A percentile compares a stretch with the other conserved stretches of the same genome.
These are phyloP conservation scores for Fomitopsis serialis DNA, from an alignment of 768 basidiomycete species.

Conservation along the genomic window DNA sequence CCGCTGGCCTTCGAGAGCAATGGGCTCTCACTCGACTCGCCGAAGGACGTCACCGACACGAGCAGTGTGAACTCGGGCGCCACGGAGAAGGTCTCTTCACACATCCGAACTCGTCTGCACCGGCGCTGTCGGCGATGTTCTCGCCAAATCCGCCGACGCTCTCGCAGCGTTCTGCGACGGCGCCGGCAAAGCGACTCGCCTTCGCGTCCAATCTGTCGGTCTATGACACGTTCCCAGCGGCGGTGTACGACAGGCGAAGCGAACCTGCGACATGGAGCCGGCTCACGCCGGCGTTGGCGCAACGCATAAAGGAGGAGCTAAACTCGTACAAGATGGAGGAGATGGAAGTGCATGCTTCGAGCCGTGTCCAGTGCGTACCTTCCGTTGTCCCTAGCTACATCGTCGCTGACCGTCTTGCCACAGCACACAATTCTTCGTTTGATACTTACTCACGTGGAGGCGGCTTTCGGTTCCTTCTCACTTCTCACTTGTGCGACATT, in stretches of 20 bases:
- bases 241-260: constrained; percentile 89
- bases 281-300: constrained; percentile 89
- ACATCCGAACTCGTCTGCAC: constrained; percentile 90
- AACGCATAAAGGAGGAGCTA: constrained; percentile 96
- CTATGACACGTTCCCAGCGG: constrained; percentile 92
- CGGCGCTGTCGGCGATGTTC: constrained; percentile 63
- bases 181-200: constrained; percentile 63
- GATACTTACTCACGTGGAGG: constrained; percentile 26
- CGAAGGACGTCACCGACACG: constrained; percentile 35
- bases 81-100: constrained; percentile 60
- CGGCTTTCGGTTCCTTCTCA: constrained; percentile 16
- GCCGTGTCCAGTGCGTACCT: constrained; percentile 76
- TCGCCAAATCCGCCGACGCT: constrained; percentile 42
- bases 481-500: constrained; percentile 14
- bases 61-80: constrained; percentile 30
- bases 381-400: constrained; percentile 4
- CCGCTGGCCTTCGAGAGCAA: constrained; percentile 49
- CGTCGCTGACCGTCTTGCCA: constrained; percentile 9
- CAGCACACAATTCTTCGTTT: constrained; percentile 89
- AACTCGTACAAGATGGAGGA: constrained; percentile 99
- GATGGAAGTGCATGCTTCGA: constrained; percentile 96
- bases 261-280: constrained; percentile 98
- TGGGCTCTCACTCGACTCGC: constrained; percentile 28
- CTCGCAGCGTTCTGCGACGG: constrained; percentile 69
- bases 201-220: constrained; percentile 93